phyloP scores from a whole-genome alignment of 2,329 filamentous ascomycete genomes.

The Fusarium sp. region DNA sequence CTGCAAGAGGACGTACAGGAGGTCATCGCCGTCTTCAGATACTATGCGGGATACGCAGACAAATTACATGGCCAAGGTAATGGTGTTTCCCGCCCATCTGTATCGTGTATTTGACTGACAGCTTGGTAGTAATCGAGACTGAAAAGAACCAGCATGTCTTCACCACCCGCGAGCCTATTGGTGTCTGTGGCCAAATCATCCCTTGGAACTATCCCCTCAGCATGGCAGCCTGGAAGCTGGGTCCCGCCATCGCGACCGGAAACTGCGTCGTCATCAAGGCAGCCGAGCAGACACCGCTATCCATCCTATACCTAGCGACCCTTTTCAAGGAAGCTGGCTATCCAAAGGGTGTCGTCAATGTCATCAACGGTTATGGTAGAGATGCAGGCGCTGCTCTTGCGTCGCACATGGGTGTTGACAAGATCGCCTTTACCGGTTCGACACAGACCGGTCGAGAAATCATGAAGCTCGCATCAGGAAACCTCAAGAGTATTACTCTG shows the following conservation, averaged over 20 bases:
- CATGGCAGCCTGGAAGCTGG: conserved; percentile 2
- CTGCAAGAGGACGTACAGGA: neutral
- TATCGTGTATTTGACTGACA: too few relatives aligned
- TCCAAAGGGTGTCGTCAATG: neutral
- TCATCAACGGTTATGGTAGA: neutral
- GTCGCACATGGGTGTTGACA: neutral
- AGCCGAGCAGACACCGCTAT: neutral
- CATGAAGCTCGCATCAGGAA: neutral
- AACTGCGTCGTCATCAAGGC: neutral
- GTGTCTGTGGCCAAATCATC: conserved; percentile 27
- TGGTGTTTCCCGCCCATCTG: neutral
- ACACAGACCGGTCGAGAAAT: neutral
- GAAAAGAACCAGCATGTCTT: neutral
- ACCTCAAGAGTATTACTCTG: neutral
- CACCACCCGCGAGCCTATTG: conserved; percentile 17
- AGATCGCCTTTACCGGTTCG: neutral
- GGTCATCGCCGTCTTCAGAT: neutral
- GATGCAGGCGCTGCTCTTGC: neutral
- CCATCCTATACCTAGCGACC: neutral
- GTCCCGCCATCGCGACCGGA: neutral
- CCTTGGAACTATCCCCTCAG: conserved; percentile 9
- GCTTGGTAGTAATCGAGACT: neutral
- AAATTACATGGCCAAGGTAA: neutral
- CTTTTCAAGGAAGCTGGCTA: neutral
- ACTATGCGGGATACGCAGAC: neutral